Percentiles rank a stretch among this genome's conserved stretches.
Conservation (phyloP, 192 early-diverging fungal genomes). For the Gamsiella multidivaricata region DNA sequence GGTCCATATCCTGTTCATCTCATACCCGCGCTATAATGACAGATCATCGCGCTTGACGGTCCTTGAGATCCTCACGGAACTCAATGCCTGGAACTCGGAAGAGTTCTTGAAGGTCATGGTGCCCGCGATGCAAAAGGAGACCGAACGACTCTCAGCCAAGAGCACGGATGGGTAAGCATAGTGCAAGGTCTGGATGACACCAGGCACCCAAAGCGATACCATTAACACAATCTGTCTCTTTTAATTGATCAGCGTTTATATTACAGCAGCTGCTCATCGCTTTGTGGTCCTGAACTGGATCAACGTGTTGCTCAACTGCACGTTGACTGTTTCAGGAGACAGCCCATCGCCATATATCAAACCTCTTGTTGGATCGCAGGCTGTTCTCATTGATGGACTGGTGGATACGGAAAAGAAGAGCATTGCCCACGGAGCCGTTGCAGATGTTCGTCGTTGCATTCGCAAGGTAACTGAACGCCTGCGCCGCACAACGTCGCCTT, state of each 20-base stretch:
- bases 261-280: slow-evolving; percentile 65
- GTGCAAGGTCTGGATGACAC: too few relatives aligned
- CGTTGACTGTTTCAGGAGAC: slow-evolving; percentile 27
- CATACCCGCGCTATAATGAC: slow-evolving; percentile 77
- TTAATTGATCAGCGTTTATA: slow-evolving; percentile 53
- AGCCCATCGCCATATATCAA: slow-evolving; percentile 31
- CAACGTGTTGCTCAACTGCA: slow-evolving; percentile 58
- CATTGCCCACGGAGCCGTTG: slow-evolving; percentile 62
- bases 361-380: slow-evolving; percentile 58
- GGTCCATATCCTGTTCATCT: slow-evolving; percentile 65
- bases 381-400: slow-evolving; percentile 63
- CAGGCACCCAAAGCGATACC: too few relatives aligned
- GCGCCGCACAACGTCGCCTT: not conserved
- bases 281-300: slow-evolving; percentile 76
- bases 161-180: slow-evolving; percentile 55
- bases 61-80: slow-evolving; percentile 65
- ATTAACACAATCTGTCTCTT: not conserved
- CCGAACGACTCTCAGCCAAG: slow-evolving; percentile 57
- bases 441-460: slow-evolving; percentile 70
- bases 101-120: slow-evolving; percentile 68
- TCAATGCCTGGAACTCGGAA: slow-evolving; percentile 66
- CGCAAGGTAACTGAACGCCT: slow-evolving; percentile 43
- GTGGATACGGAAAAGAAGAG: slow-evolving; percentile 60
- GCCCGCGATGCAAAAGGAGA: slow-evolving; percentile 62
- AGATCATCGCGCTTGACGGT: slow-evolving; percentile 70